Evolutionary conservation across 139 green algal genomes (phyloP).

Genomic region (Micromonas commoda): DNA sequence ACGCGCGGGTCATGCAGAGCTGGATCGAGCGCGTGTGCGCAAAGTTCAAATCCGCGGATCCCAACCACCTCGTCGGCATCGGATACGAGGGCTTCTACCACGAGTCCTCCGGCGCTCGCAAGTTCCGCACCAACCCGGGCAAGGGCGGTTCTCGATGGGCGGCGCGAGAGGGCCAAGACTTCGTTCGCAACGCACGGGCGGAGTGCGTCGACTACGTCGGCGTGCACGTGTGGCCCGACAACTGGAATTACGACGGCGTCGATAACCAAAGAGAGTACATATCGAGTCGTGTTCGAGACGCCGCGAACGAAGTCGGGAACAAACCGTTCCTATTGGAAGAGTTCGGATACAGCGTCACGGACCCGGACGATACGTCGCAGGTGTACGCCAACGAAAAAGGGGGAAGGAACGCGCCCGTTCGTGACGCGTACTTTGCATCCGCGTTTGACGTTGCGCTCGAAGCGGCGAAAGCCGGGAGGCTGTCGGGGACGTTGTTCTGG

Average conservation of each 20-base stretch:
- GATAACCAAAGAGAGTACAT: constrained; percentile 11
- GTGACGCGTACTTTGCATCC: constrained; percentile 1
- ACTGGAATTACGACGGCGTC: constrained; percentile 15
- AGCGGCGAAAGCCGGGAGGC: background rate
- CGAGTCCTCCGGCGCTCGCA: background rate
- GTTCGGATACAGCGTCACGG: constrained; percentile 15
- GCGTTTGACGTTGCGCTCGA: constrained; percentile 15
- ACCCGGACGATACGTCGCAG: background rate
- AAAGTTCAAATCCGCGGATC: constrained; percentile 9
- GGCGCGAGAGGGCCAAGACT: constrained; percentile 24
- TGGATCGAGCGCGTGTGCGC: constrained; percentile 25
- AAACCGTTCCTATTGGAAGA: constrained; percentile 27
- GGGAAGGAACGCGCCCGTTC: background rate
- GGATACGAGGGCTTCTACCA: constrained; percentile 27
- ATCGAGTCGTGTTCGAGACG: too few species aligned
- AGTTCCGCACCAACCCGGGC: background rate
- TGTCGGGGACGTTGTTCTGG: constrained; percentile 18
- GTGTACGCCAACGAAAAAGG: background rate
- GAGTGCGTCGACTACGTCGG: constrained; percentile 26
- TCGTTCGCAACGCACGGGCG: background rate
- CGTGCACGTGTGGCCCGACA: constrained; percentile 34
- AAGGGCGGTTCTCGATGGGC: constrained; percentile 15
- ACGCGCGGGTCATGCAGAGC: background rate
- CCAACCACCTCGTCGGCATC: constrained; percentile 24
- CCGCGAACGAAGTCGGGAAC: background rate